Percentiles rank a stretch among this genome's conserved stretches.
These are phyloP conservation scores for Neopestalotiopsis sp. DNA, from an alignment of 2,329 filamentous ascomycete genomes.

Conservation along the genomic window DNA sequence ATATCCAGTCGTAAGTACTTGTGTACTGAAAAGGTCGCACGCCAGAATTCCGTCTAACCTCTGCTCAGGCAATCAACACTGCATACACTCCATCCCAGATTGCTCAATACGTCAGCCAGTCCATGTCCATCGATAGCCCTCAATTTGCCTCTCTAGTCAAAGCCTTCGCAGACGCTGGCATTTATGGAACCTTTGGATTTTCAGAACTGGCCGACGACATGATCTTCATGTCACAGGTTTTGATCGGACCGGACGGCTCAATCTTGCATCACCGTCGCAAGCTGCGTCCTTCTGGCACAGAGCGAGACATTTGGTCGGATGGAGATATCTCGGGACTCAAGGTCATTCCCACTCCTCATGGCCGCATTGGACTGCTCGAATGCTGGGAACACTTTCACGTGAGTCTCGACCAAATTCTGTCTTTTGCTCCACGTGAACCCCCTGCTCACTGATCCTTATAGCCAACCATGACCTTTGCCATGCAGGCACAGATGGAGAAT, in stretches of 20 bases:
- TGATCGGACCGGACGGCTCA: neutral
- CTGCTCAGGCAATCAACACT: conserved; percentile 1
- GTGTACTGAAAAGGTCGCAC: neutral
- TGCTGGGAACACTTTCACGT: conserved; percentile 8
- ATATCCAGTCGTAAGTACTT: neutral
- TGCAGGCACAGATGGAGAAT: conserved; percentile 6
- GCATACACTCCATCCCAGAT: neutral
- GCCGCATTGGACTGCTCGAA: conserved; percentile 2
- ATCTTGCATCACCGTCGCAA: conserved; percentile 1
- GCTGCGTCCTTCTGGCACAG: neutral
- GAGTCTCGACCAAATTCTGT: neutral
- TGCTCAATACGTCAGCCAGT: conserved; percentile 3
- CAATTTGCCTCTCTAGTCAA: neutral
- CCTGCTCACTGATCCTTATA: neutral
- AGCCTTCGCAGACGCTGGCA: neutral
- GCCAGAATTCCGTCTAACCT: neutral
- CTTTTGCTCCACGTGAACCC: neutral
- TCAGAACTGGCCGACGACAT: neutral
- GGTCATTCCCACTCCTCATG: neutral
- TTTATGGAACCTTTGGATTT: neutral
- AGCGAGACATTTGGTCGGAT: conserved; percentile 4
- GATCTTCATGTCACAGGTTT: conserved; percentile 5
- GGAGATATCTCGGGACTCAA: neutral
- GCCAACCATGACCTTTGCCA: conserved; percentile 7
- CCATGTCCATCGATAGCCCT: neutral